Evolutionary conservation across 257 asterid species (phyloP), one percentile per base, ranked within the genome.

Genomic region (Solanum lycopersicoides): DNA sequence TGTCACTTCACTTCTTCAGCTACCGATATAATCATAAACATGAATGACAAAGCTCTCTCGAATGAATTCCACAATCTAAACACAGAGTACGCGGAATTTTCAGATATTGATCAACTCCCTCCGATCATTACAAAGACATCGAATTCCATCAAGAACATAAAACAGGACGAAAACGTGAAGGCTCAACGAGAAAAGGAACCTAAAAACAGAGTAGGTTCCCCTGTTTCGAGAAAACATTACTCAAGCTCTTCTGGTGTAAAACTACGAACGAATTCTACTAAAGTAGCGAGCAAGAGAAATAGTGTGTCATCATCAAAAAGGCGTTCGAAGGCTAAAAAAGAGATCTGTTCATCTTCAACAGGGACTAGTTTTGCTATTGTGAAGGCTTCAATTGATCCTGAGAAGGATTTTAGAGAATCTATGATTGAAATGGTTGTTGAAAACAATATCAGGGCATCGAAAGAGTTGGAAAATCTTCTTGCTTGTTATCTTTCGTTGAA

Each of bases 381-480:
- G 50, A 96, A 95, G 87, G 93, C 98, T 3, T 96, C 99, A 10
- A 25, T 93, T 39, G 99, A 96, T 86, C 99, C 99, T 0, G 93
- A 95, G 65, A 95, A 87, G 39, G 99, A 96, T 88, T 96, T 96
- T 86, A 91, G 92, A 84, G 99, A 96, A 0, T 96, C 99, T 1
- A 96, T 96, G 99, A 86, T 92, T 93, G 99, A 95, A 87, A 96
- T 96, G 99, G 92, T 96, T 4, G 93, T 92, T 75, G 98, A 96
- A 90, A 96, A 96, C 66, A 93, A 94, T 63, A 95, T 95, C 7
- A 90, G 88, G 86, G 91, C 90, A 23, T 92, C 98, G 1, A 94
- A 91, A 89, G 98, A 95, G 12, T 87, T 96, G 84, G 98, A 95
- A 88, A 94, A 96, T 3, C 96, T 96, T 86, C 98, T 96, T 84